Percentiles rank a stretch among this genome's conserved stretches.
phyloP scores from a whole-genome alignment of 306 rosid genomes.

The Sechiopsis laciniata region DNA sequence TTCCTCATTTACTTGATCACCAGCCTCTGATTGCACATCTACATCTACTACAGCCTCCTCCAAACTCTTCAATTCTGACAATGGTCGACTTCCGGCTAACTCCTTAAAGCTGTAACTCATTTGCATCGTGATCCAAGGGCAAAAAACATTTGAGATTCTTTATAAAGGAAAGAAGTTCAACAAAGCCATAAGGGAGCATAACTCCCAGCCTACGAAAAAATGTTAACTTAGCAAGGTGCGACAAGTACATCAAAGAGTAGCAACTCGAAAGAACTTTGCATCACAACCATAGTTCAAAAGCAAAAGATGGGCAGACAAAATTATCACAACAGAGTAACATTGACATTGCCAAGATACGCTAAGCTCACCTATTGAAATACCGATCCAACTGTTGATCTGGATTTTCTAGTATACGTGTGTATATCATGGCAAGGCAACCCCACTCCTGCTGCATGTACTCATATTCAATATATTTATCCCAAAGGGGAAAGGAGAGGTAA shows the following conservation, averaged over 20 bases:
- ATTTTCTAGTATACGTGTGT: slow-evolving; percentile 81
- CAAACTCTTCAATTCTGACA: slow-evolving; percentile 64
- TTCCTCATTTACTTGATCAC: slow-evolving; percentile 47
- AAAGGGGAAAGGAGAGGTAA: slow-evolving; percentile 83
- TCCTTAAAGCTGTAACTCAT: slow-evolving; percentile 78
- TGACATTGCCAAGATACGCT: background rate
- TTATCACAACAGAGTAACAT: no score
- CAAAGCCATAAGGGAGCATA: background rate
- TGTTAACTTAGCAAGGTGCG: background rate
- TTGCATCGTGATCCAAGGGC: slow-evolving; percentile 19
- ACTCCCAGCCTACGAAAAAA: background rate
- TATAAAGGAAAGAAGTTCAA: slow-evolving; percentile 3
- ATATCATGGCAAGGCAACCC: slow-evolving; percentile 81
- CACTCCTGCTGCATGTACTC: slow-evolving; percentile 98
- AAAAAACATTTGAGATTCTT: background rate
- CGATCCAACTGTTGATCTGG: slow-evolving; percentile 96
- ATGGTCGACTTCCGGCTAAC: slow-evolving; percentile 75
- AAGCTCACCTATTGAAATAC: slow-evolving; percentile 71
- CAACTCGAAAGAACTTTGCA: no score
- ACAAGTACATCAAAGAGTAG: background rate
- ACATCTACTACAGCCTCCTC: slow-evolving; percentile 61
- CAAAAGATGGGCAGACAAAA: no score
- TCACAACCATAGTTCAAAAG: no score
- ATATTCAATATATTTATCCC: slow-evolving; percentile 97
- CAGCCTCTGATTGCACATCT: slow-evolving; percentile 42